These are phyloP conservation scores for Cyberlindnera euphorbiiphila DNA, from an alignment of 805 yeast species.

Conservation along the genomic window DNA sequence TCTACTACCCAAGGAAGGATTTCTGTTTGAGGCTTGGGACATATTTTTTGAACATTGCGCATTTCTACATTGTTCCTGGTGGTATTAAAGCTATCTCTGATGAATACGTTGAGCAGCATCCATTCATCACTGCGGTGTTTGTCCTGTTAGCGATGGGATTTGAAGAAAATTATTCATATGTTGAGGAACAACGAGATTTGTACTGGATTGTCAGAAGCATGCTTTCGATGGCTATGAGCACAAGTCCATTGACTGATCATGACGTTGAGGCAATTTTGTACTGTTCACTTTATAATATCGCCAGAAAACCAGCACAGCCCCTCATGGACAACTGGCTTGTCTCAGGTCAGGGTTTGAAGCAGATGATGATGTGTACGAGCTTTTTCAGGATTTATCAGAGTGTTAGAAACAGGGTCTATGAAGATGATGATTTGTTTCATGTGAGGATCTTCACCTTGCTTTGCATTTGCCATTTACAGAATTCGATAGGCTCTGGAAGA, in stretches of 20 bases:
- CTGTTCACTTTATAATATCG: conserved; percentile 49
- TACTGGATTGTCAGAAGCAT: conserved; percentile 47
- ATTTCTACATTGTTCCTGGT: conserved; percentile 61
- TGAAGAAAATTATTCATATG: conserved; percentile 48
- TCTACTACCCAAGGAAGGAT: conserved; percentile 40
- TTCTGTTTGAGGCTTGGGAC: conserved; percentile 43
- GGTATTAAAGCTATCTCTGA: conserved; percentile 47
- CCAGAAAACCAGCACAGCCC: conserved; percentile 51
- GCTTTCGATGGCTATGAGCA: conserved; percentile 45
- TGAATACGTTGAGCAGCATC: conserved; percentile 45
- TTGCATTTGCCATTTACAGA: conserved; percentile 48
- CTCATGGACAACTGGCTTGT: conserved; percentile 49
- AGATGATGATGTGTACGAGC: conserved; percentile 43
- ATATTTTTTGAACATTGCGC: conserved; percentile 49
- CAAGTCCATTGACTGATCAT: conserved; percentile 52
- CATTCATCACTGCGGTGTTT: conserved; percentile 48
- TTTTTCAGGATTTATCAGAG: conserved; percentile 39
- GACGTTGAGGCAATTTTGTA: conserved; percentile 59
- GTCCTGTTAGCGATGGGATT: conserved; percentile 50
- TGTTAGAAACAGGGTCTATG: conserved; percentile 27
- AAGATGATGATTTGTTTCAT: conserved; percentile 45
- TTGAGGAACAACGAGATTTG: conserved; percentile 43
- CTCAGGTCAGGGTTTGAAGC: conserved; percentile 49
- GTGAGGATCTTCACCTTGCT: conserved; percentile 50
- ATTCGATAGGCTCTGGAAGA: conserved; percentile 46